Evolutionary conservation across 2,329 filamentous ascomycete genomes (phyloP), one percentile per base, ranked within the genome.

Genomic region (Aspergillus japonicus): DNA sequence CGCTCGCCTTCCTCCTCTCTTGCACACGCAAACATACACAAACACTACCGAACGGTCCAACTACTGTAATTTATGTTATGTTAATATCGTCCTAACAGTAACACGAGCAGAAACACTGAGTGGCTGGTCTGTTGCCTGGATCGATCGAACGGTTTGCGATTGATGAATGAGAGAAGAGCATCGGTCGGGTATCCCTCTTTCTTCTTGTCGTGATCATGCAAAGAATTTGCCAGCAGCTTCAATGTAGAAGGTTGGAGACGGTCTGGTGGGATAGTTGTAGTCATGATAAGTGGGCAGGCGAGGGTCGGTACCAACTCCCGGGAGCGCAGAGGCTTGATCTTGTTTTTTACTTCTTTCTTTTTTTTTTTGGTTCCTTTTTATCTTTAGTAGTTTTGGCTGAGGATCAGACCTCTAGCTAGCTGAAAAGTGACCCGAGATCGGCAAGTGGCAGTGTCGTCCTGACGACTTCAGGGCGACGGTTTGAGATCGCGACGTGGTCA

Each of bases 381-480:
- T 12, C 2, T 35, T 12, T 12, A 16, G 11, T 35, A 1, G 33
- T 12, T 19, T 47, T 54, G 31, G 52, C 31, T 47, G 53, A 55
- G 53, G 53, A 55, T 55, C 53, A 55, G 53, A 55, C 53, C 53
- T 55, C 53, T 55, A 24, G n/a, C 42, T 55, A 55, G 31, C 42
- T 48, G 42, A 42, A 31, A 31, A 31, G 42, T 26, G 47, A 47
- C 53, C 53, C 53, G 53, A 55, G 53, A 55, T 55, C 53, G 53
- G 44, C 53, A 48, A 19, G 53, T 55, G 53, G 53, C 53, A 55
- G 53, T 55, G 53, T 55, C 42, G 26, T 55, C 39, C 26, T 47
- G 47, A 44, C 42, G 52, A 23, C 52, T 47, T 35, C 11, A 35
- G 12, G 33, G 44, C 10, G 33, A 44, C 35, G 42, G 35, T 42